Conservation (phyloP, 1,139 yeast species). For the Zygosaccharomyces sapae region DNA sequence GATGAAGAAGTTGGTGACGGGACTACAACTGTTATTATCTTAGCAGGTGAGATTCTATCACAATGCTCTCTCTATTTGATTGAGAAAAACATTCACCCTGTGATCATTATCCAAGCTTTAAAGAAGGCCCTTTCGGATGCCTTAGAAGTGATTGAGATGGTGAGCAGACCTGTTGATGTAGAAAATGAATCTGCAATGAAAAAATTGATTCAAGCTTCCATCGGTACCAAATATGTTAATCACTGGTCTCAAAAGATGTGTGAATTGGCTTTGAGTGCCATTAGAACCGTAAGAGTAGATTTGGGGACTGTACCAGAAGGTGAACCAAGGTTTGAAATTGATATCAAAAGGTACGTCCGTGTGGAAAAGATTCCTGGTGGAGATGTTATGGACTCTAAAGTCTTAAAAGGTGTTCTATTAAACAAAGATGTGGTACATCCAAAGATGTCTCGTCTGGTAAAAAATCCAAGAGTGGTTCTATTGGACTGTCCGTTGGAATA, state of each 20-base stretch:
- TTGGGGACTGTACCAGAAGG: slow-evolving; percentile 57
- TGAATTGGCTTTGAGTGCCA: slow-evolving; percentile 79
- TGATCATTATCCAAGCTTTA: slow-evolving; percentile 88
- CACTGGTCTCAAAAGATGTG: slow-evolving; percentile 95
- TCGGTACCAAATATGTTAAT: slow-evolving; percentile 91
- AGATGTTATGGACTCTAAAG: slow-evolving; percentile 82
- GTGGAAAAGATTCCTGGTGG: slow-evolving; percentile 98
- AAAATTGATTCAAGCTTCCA: slow-evolving; percentile 79
- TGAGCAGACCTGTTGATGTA: slow-evolving; percentile 79
- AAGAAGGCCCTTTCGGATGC: slow-evolving; percentile 91
- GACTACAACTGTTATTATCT: slow-evolving; percentile 88
- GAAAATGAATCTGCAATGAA: slow-evolving; percentile 83
- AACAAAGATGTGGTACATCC: slow-evolving; percentile 98
- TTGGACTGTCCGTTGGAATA: slow-evolving; percentile 97
- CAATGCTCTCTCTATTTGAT: slow-evolving; percentile 86
- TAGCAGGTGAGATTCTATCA: slow-evolving; percentile 95
- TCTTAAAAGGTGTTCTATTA: slow-evolving; percentile 85
- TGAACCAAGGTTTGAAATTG: slow-evolving; percentile 55
- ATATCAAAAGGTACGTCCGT: slow-evolving; percentile 86
- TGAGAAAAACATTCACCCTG: slow-evolving; percentile 96
- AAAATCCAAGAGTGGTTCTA: slow-evolving; percentile 81
- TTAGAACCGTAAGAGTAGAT: slow-evolving; percentile 70
- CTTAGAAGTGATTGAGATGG: slow-evolving; percentile 76
- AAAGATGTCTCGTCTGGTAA: slow-evolving; percentile 85
- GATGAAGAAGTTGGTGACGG: slow-evolving; percentile 99